These are phyloP conservation scores for Takashimella tepidaria DNA, from an alignment of 1,284 basidiomycete genomes.

Conservation along the genomic window DNA sequence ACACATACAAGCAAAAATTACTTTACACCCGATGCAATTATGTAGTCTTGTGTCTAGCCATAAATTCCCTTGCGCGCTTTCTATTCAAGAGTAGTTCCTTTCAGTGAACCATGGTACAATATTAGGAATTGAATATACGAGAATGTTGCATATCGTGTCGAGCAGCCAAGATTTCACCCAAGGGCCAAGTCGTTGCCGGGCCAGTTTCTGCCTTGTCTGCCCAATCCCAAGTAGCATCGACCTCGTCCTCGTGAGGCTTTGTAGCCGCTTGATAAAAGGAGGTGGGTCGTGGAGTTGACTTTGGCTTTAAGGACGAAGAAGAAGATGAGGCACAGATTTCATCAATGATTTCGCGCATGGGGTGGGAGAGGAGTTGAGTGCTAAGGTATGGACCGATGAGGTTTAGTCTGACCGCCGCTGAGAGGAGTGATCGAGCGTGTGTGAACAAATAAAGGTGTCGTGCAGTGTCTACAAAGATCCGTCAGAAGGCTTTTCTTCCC, in stretches of 20 bases:
- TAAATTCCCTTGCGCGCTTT: no score
- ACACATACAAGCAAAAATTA: neutral
- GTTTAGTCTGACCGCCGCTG: slow-evolving; percentile 86
- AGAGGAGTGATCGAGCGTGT: slow-evolving; percentile 81
- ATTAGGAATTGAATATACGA: slow-evolving; percentile 80
- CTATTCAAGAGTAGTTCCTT: no score
- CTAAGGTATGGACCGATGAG: slow-evolving; percentile 87
- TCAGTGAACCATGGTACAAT: no score
- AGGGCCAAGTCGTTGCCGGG: slow-evolving; percentile 87
- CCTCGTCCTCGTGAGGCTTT: slow-evolving; percentile 2
- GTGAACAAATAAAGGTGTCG: slow-evolving; percentile 87
- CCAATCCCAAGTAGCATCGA: slow-evolving; percentile 38
- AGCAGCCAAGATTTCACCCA: slow-evolving; percentile 87
- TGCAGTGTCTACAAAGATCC: slow-evolving; percentile 53
- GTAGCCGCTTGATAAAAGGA: no score
- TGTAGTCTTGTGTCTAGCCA: neutral
- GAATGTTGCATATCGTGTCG: slow-evolving; percentile 94
- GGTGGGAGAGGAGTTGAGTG: slow-evolving; percentile 77
- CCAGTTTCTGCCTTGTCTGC: slow-evolving; percentile 37
- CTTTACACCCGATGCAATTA: neutral
- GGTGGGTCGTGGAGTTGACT: neutral
- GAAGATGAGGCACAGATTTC: slow-evolving; percentile 28
- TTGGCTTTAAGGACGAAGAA: slow-evolving; percentile 50
- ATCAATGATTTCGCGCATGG: slow-evolving; percentile 62
- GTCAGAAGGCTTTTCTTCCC: no score